These are phyloP conservation scores for Colletotrichum lupini DNA, from an alignment of 2,329 filamentous ascomycete genomes.

Conservation along the genomic window DNA sequence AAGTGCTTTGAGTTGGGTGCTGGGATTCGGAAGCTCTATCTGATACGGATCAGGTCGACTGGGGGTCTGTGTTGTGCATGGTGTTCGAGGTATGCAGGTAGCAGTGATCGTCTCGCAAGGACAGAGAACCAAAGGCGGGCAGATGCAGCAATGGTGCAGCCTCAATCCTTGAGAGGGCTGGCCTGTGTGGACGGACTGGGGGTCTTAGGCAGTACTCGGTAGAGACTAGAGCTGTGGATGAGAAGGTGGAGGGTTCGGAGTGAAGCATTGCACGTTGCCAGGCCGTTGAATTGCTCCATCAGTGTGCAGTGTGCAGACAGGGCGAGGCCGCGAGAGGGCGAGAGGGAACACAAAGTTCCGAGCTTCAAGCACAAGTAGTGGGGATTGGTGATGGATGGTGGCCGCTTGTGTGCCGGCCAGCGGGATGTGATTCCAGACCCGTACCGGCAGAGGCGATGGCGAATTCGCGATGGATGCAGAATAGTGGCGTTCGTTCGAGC, in stretches of 20 bases:
- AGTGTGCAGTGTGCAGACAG: conserved; percentile 29
- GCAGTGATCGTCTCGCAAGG: conserved; percentile 22
- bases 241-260: background rate
- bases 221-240: conserved; percentile 10
- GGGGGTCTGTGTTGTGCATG: conserved; percentile 32
- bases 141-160: conserved; percentile 31
- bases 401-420: conserved; percentile 32
- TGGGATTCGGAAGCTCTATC: conserved; percentile 13
- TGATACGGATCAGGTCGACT: conserved; percentile 25
- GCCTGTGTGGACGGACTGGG: background rate
- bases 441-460: conserved; percentile 22
- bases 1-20: background rate
- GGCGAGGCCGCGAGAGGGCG: conserved; percentile 6
- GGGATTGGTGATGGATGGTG: conserved; percentile 28
- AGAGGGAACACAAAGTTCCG: conserved; percentile 10
- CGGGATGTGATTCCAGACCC: conserved; percentile 30
- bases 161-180: conserved; percentile 17
- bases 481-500: conserved; percentile 26
- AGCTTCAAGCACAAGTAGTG: conserved; percentile 12
- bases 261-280: conserved; percentile 21
- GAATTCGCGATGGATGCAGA: conserved; percentile 17
- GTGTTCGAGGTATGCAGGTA: conserved; percentile 10
- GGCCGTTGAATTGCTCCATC: conserved; percentile 21
- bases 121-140: conserved; percentile 18
- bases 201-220: background rate